Percentiles rank a stretch among this genome's conserved stretches.
These are phyloP conservation scores for Simmondsia chinensis DNA, from an alignment of 148 eudicot genomes.

Conservation along the genomic window DNA sequence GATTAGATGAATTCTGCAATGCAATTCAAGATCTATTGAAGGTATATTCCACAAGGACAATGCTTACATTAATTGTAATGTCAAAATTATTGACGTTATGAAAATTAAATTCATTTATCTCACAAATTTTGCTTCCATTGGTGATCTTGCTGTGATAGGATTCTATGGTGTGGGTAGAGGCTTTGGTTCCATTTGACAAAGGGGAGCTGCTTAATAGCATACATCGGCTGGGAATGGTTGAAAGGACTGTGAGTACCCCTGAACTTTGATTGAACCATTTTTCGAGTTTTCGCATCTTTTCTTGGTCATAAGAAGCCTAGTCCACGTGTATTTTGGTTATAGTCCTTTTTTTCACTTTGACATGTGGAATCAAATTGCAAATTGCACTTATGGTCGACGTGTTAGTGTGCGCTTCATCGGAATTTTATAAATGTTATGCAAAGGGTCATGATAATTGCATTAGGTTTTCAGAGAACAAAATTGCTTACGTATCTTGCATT, in stretches of 20 bases:
- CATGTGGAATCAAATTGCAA: no score
- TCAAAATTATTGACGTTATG: no score
- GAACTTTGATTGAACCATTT: not conserved
- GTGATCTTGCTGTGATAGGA: conserved; percentile 32
- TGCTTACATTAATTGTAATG: no score
- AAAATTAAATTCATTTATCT: no score
- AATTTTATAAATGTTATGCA: no score
- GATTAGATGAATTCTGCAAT: conserved; percentile 69
- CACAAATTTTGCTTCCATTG: not conserved
- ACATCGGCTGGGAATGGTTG: conserved; percentile 83
- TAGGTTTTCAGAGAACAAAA: no score
- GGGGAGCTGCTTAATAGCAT: conserved; percentile 89
- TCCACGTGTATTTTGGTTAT: not conserved
- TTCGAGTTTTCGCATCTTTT: not conserved
- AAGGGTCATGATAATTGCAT: no score
- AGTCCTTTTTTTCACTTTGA: no score
- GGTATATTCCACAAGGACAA: conserved; percentile 39
- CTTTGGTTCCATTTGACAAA: conserved; percentile 81
- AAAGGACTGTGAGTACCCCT: conserved; percentile 53
- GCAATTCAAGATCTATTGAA: conserved; percentile 79
- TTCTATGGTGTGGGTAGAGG: conserved; percentile 97
- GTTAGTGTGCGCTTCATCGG: no score
- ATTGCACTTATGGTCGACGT: no score
- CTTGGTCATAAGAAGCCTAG: not conserved
- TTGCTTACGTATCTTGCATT: no score